These are phyloP conservation scores for Pythium pyrilobum DNA, from an alignment of 352 stramenopile species.

Conservation along the genomic window DNA sequence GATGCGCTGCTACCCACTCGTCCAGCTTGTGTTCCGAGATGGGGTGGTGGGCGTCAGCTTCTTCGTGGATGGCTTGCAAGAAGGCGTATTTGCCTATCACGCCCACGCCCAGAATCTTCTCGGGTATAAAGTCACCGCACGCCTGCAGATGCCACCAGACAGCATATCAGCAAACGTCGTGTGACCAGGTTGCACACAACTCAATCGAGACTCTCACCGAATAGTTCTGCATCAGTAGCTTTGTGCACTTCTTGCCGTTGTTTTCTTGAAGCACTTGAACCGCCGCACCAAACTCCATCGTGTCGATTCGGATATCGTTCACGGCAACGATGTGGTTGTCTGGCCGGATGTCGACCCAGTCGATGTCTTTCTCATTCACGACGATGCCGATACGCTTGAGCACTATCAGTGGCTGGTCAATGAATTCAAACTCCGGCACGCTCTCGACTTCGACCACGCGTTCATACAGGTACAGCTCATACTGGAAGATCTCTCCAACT, in stretches of 20 bases:
- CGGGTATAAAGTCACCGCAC: conserved; percentile 81
- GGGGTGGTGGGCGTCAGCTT: conserved; percentile 15
- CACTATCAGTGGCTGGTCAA: conserved; percentile 81
- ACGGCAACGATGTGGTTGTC: conserved; percentile 87
- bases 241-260: conserved; percentile 83
- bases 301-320: conserved; percentile 83
- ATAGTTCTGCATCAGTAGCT: conserved; percentile 86
- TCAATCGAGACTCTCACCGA: conserved; percentile 34
- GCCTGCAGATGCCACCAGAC: conserved; percentile 20
- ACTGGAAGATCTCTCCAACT: conserved; percentile 86
- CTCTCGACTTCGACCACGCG: conserved; percentile 86
- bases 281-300: conserved; percentile 73
- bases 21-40: conserved; percentile 48
- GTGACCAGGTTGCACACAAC: no score
- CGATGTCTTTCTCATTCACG: conserved; percentile 59
- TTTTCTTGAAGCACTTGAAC: conserved; percentile 81
- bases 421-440: conserved; percentile 82
- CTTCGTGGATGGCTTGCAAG: conserved; percentile 55
- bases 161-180: not conserved
- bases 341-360: conserved; percentile 71
- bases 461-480: conserved; percentile 84
- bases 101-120: conserved; percentile 80
- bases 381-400: conserved; percentile 84
- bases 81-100: conserved; percentile 80
- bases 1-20: conserved; percentile 34